Base-by-base conservation (phyloP, 2,329 filamentous ascomycete species). In the Claviceps sp. region DNA sequence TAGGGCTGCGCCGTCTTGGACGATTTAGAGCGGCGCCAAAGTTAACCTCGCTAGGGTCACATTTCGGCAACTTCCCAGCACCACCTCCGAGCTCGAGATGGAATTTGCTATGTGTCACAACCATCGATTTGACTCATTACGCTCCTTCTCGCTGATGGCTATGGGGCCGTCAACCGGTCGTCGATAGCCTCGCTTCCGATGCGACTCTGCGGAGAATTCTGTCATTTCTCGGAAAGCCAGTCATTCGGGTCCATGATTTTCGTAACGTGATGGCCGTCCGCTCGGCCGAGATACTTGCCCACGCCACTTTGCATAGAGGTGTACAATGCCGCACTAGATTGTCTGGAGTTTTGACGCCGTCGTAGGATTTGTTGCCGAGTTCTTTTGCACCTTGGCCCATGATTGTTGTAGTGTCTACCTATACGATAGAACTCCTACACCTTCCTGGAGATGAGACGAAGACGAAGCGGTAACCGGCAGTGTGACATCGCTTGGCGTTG, bases 51-150 rank as follows among this genome's bases (percentile, higher is more conserved):
- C 39, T 48, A 42, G 13, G 54, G 54, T 57, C 47, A 52, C 50
- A 57, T 56, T 39, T 47, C 49, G 36, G 54, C 45, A 50, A 49
- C 50, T 53, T 48, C 44, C 44, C 50, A 54, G 38, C 55, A 51
- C 51, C 47, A 52, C 29, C 26, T 16, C 49, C 39, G 34, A 22
- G 45, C 34, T 36, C 20, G 51, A 16, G 17, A 45, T 23, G 23
- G 14, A 17, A 22, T 17, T 46, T 23, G 20, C 47, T 34, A 34
- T 44, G 49, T 52, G 48, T 48, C 50, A 56, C 52, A 39, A 22
- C 34, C 34, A 47, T 37, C 46, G 4, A 22, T 52, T 47, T 14
- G 47, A 50, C 34, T 52, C 51, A 44, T 47, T 26, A 47, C 26
- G 20, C 37, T 50, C 34, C 37, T n/a, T 34, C n/a, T 22, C 23